These are phyloP conservation scores for Acarospora socialis DNA, from an alignment of 2,329 filamentous ascomycete species.

Conservation along the genomic window DNA sequence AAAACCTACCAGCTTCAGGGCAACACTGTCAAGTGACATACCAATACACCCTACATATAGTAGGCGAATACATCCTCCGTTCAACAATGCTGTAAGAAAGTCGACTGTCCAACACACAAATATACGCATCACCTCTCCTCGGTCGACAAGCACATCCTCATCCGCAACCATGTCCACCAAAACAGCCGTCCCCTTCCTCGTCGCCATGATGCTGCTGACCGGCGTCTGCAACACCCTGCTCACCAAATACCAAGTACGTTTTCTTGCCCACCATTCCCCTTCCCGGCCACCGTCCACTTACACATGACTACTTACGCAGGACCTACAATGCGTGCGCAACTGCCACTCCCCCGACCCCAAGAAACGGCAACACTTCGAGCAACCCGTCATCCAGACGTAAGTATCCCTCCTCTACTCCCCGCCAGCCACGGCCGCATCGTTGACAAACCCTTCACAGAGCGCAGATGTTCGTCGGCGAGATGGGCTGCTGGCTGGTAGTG, in stretches of 20 bases:
- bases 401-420: slow-evolving; percentile 10
- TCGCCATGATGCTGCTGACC: slow-evolving; percentile 92
- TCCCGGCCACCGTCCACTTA: background rate
- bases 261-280: slow-evolving; percentile 3
- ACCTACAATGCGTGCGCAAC: slow-evolving; percentile 92
- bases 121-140: too few species aligned
- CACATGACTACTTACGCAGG: slow-evolving; percentile 40
- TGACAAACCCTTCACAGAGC: slow-evolving; percentile 29
- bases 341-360: slow-evolving; percentile 58
- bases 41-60: too few species aligned
- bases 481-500: slow-evolving; percentile 89
- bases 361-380: slow-evolving; percentile 65
- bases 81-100: too few species aligned
- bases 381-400: slow-evolving; percentile 83
- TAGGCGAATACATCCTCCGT: too few species aligned
- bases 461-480: slow-evolving; percentile 96
- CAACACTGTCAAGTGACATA: too few species aligned
- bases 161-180: slow-evolving; percentile 48
- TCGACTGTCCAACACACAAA: too few species aligned
- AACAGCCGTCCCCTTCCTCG: slow-evolving; percentile 65
- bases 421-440: background rate
- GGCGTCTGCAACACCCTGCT: slow-evolving; percentile 94
- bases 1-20: too few species aligned
- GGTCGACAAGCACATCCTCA: too few species aligned
- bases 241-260: slow-evolving; percentile 79